Percentiles rank a stretch among this genome's conserved stretches.
These are phyloP conservation scores for Lactifluus subvellereus DNA, from an alignment of 768 basidiomycete species.

Conservation along the genomic window DNA sequence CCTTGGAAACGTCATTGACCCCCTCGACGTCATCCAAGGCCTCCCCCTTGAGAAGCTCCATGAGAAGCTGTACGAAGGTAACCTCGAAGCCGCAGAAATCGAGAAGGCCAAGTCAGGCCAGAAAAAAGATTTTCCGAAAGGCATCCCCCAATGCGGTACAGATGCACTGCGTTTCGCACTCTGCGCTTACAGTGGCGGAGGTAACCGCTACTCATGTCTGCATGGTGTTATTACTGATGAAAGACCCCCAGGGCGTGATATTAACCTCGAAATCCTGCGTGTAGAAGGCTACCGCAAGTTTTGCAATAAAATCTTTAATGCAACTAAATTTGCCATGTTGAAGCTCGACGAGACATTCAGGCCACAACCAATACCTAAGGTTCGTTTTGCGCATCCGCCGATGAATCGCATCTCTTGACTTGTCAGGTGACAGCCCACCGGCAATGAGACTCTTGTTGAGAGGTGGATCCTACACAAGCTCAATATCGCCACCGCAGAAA, in stretches of 20 bases:
- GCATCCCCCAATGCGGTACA: conserved; percentile 97
- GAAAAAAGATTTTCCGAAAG: conserved; percentile 99
- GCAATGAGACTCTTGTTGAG: conserved; percentile 88
- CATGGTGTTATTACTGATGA: not conserved
- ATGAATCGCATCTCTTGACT: conserved; percentile 4
- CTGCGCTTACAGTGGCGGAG: conserved; percentile 89
- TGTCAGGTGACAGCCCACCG: conserved; percentile 56
- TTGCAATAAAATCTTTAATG: conserved; percentile 99
- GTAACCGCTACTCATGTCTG: conserved; percentile 35
- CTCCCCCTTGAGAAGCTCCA: conserved; percentile 73
- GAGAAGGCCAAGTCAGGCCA: conserved; percentile 87
- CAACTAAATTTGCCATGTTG: conserved; percentile 98
- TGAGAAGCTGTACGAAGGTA: conserved; percentile 81
- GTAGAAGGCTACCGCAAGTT: conserved; percentile 99
- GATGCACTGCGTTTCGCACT: conserved; percentile 94
- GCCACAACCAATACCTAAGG: conserved; percentile 65
- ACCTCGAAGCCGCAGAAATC: conserved; percentile 91
- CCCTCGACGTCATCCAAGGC: conserved; percentile 90
- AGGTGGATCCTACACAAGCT: conserved; percentile 94
- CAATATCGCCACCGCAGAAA: conserved; percentile 68
- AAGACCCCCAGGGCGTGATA: conserved; percentile 69
- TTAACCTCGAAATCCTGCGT: conserved; percentile 91
- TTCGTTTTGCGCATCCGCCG: conserved; percentile 29
- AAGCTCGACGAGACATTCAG: conserved; percentile 84
- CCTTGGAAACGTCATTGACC: conserved; percentile 96